These are phyloP conservation scores for Picocystis salinarum DNA, from an alignment of 139 green algal species.

Conservation along the genomic window DNA sequence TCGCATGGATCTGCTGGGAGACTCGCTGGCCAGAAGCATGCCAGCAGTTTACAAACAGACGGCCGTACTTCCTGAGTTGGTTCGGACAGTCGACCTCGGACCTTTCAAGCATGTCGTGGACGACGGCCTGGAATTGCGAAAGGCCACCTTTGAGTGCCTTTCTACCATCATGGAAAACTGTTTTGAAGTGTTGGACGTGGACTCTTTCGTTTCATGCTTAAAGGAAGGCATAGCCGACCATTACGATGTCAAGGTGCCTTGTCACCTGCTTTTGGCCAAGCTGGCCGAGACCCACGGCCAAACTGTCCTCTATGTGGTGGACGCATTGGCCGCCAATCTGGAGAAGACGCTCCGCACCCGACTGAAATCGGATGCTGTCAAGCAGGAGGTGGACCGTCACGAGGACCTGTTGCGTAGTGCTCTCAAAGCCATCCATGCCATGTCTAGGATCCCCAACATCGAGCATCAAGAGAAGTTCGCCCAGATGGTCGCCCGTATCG, in stretches of 20 bases:
- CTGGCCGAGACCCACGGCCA: constrained; percentile 37
- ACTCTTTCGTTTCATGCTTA: constrained; percentile 28
- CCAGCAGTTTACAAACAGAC: constrained; percentile 72
- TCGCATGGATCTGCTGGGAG: constrained; percentile 24
- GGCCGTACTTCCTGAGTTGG: constrained; percentile 35
- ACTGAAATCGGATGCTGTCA: constrained; percentile 80
- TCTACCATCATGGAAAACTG: constrained; percentile 50
- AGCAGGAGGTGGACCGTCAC: constrained; percentile 94
- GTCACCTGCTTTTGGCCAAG: constrained; percentile 56
- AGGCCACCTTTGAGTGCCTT: constrained; percentile 78
- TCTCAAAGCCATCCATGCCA: constrained; percentile 54
- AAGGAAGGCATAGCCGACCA: constrained; percentile 39
- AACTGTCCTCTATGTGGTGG: constrained; percentile 27
- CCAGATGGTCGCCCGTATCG: constrained; percentile 30
- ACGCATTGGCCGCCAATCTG: constrained; percentile 58
- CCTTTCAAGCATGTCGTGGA: constrained; percentile 72
- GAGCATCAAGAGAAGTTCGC: constrained; percentile 32
- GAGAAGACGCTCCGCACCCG: constrained; percentile 67
- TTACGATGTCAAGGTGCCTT: constrained; percentile 70
- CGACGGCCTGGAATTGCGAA: constrained; percentile 91
- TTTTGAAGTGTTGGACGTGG: constrained; percentile 13
- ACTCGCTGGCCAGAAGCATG: constrained; percentile 38
- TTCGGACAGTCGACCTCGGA: constrained; percentile 74
- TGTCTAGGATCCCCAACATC: constrained; percentile 37
- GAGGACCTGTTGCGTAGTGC: constrained; percentile 84